phyloP scores from a whole-genome alignment of 169 alveolate species.

The Eimeria maxima region DNA sequence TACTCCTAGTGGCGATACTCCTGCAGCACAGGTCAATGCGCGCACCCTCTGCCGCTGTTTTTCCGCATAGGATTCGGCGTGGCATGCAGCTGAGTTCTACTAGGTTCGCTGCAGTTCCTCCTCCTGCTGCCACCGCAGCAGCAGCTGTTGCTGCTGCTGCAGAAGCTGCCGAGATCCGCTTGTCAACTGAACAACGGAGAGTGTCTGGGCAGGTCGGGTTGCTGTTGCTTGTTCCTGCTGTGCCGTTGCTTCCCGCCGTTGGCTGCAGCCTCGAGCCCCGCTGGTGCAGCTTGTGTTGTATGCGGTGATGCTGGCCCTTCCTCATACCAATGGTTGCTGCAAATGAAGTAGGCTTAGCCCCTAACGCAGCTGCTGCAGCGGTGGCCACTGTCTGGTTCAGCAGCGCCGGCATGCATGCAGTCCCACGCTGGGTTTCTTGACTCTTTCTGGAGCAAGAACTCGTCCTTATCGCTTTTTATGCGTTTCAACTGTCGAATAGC shows the following conservation, averaged over 20 bases:
- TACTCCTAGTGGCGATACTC: neutral
- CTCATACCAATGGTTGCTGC: neutral
- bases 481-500: neutral
- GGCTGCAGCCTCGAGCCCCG: neutral
- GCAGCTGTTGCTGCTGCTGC: conserved; percentile 23
- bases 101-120: neutral
- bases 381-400: neutral
- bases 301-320: neutral
- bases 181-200: neutral
- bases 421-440: neutral
- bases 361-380: conserved; percentile 18
- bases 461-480: neutral
- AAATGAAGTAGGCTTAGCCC: neutral
- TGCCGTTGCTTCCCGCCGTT: neutral
- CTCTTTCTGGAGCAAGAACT: neutral
- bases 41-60: neutral
- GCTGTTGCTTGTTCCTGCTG: neutral
- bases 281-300: conserved; percentile 11
- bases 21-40: neutral
- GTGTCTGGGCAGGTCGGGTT: neutral
- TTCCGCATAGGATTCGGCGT: neutral
- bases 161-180: neutral
- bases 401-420: conserved; percentile 71
- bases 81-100: neutral
- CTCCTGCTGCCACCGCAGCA: conserved; percentile 15